Evolutionary conservation across 495 filamentous ascomycete species (phyloP).

Genomic region (Pseudomonodictys pantanalensis): DNA sequence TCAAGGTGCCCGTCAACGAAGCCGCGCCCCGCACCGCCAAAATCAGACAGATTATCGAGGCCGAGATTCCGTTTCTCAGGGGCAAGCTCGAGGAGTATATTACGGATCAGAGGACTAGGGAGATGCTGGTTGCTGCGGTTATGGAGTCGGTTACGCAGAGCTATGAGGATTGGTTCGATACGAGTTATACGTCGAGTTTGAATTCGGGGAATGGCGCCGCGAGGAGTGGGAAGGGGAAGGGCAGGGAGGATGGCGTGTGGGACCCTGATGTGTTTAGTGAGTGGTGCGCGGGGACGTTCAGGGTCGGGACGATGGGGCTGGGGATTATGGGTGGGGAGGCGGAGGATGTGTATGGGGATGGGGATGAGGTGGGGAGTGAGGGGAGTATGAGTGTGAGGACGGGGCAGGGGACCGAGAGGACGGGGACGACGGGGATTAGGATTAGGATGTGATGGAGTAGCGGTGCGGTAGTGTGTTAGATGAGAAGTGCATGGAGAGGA

Average conservation of each 20-base stretch:
- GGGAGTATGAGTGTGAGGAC: not conserved
- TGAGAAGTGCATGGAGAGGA: not conserved
- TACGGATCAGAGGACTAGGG: slow-evolving; percentile 39
- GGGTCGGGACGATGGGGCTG: slow-evolving; percentile 30
- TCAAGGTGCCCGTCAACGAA: slow-evolving; percentile 43
- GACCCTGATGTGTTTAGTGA: slow-evolving; percentile 42
- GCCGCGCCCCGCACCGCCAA: slow-evolving; percentile 36
- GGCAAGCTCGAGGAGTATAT: slow-evolving; percentile 51
- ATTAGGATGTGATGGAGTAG: slow-evolving; percentile 23
- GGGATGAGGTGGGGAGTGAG: slow-evolving; percentile 8
- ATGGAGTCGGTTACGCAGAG: slow-evolving; percentile 39
- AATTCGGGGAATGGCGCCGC: slow-evolving; percentile 44
- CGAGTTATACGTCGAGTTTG: slow-evolving; percentile 43
- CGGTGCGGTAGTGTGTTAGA: not conserved
- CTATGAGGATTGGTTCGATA: slow-evolving; percentile 43
- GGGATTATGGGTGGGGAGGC: slow-evolving; percentile 24
- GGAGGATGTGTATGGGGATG: slow-evolving; percentile 9
- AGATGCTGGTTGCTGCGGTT: slow-evolving; percentile 43
- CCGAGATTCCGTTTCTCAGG: slow-evolving; percentile 54
- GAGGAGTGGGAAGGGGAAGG: slow-evolving; percentile 59
- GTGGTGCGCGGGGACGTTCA: slow-evolving; percentile 34
- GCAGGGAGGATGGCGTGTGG: slow-evolving; percentile 53
- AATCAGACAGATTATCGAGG: slow-evolving; percentile 47
- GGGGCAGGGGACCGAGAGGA: slow-evolving; percentile 18
- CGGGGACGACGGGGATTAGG: slow-evolving; percentile 22